Conservation (phyloP, 305 asterid genomes). For the Fraxinus greggii region DNA sequence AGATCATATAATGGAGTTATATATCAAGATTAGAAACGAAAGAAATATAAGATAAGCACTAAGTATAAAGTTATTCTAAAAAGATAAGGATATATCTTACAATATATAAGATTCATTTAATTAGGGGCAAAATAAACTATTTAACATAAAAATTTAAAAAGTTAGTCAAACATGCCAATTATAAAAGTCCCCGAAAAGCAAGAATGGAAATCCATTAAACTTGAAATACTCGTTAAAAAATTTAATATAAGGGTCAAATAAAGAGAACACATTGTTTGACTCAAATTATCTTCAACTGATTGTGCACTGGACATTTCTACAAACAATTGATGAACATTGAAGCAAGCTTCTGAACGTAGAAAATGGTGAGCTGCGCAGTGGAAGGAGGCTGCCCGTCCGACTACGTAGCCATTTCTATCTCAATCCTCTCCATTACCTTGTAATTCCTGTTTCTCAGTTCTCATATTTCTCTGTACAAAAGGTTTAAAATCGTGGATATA, state of each 20-base stretch:
- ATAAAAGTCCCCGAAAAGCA: too few species aligned
- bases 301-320: slow-evolving; percentile 28
- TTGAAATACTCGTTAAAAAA: neutral
- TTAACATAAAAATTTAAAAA: too few species aligned
- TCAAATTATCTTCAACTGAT: slow-evolving; percentile 5
- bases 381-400: slow-evolving; percentile 85
- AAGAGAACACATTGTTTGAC: slow-evolving; percentile 26
- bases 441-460: slow-evolving; percentile 24
- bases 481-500: neutral
- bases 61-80: too few species aligned
- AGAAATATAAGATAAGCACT: too few species aligned
- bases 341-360: slow-evolving; percentile 30
- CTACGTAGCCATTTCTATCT: slow-evolving; percentile 60
- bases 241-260: slow-evolving; percentile 8
- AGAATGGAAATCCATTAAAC: neutral
- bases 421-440: slow-evolving; percentile 54
- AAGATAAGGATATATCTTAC: too few species aligned
- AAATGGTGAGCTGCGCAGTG: slow-evolving; percentile 66
- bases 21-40: too few species aligned
- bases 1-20: too few species aligned
- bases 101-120: too few species aligned
- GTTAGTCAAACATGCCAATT: too few species aligned
- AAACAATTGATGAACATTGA: slow-evolving; percentile 25
- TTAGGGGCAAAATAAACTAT: too few species aligned
- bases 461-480: neutral